phyloP scores from a whole-genome alignment of 1,139 yeast species.

The Candida dubliniensis region DNA sequence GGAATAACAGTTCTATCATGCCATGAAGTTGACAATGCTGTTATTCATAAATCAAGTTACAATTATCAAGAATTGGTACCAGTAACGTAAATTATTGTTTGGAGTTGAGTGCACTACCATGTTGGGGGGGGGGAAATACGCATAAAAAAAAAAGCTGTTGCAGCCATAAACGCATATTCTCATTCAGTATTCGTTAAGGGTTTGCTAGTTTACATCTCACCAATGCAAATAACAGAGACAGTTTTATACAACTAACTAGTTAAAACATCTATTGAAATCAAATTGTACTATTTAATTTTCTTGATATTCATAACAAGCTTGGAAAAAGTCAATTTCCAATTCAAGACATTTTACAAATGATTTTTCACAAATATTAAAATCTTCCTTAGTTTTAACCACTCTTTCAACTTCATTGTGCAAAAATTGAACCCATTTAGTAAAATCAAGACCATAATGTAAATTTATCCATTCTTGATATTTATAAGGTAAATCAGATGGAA shows the following conservation, averaged over 20 bases:
- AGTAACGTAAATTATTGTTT: neutral
- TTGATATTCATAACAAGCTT: slow-evolving; percentile 37
- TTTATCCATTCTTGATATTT: slow-evolving; percentile 53
- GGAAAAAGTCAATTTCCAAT: slow-evolving; percentile 47
- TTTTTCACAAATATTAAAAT: slow-evolving; percentile 24
- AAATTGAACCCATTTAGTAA: slow-evolving; percentile 48
- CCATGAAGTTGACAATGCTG: no score
- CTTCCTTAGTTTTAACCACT: slow-evolving; percentile 20
- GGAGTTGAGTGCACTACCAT: neutral
- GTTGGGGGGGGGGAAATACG: neutral
- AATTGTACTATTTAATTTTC: neutral
- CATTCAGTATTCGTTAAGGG: no score
- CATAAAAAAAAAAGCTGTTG: neutral
- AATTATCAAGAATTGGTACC: no score
- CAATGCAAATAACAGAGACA: neutral
- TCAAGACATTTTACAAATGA: slow-evolving; percentile 36
- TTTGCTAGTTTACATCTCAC: no score
- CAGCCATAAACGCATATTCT: neutral
- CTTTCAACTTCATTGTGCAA: slow-evolving; percentile 45
- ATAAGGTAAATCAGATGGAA: slow-evolving; percentile 36
- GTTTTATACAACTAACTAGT: neutral
- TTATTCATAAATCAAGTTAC: no score
- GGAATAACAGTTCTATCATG: no score
- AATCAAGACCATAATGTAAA: slow-evolving; percentile 48
- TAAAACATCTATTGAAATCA: no score